Evolutionary conservation across 306 rosid genomes (phyloP).

Genomic region (Glycyrrhiza uralensis): DNA sequence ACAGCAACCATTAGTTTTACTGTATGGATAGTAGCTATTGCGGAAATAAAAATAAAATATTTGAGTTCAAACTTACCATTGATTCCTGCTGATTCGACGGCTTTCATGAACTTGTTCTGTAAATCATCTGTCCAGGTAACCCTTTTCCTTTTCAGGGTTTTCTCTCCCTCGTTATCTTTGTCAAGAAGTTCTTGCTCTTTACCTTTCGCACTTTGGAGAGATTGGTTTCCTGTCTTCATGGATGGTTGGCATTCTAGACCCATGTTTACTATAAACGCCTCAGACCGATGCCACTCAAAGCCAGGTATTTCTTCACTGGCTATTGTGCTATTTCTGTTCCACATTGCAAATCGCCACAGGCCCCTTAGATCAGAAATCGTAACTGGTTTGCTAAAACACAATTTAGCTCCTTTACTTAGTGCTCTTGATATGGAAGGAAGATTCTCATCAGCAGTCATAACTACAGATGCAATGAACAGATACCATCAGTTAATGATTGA

Average conservation of each 20-base stretch:
- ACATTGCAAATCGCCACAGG: slow-evolving; percentile 37
- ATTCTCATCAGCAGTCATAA: slow-evolving; percentile 34
- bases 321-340: not conserved
- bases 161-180: not conserved
- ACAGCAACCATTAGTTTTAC: not conserved
- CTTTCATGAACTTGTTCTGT: slow-evolving; percentile 34
- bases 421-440: slow-evolving; percentile 1
- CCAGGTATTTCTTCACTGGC: not conserved
- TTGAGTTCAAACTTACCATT: slow-evolving; percentile 32
- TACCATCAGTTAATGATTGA: not conserved
- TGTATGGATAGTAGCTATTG: not conserved
- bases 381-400: slow-evolving; percentile 27
- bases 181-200: not conserved
- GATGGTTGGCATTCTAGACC: not conserved
- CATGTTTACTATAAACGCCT: not conserved
- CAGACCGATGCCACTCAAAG: not conserved
- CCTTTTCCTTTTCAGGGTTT: slow-evolving; percentile 24
- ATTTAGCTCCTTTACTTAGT: slow-evolving; percentile 34
- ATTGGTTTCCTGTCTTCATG: not conserved
- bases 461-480: slow-evolving; percentile 15
- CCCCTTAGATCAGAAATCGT: slow-evolving; percentile 7
- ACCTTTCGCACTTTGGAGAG: not conserved
- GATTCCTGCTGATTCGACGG: slow-evolving; percentile 21
- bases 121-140: slow-evolving; percentile 33
- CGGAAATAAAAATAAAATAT: not conserved